Percentiles rank a stretch among this genome's conserved stretches.
phyloP scores from a whole-genome alignment of 108 stramenopile genomes.

The Cyclotella sp. region DNA sequence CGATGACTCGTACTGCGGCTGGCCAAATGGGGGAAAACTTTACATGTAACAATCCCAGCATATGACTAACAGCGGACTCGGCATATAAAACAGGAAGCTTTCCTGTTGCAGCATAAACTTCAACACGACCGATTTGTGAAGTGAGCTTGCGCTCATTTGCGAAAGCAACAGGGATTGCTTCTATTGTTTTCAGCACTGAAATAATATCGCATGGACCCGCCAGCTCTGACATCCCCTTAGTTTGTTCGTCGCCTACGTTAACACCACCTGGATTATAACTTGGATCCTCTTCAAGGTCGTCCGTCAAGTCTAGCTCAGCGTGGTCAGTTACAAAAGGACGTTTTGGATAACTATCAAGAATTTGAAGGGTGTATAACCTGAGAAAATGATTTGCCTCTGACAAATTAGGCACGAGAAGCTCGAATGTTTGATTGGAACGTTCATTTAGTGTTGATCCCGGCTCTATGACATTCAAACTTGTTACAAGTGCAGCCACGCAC shows the following conservation, averaged over 20 bases:
- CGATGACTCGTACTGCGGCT: conserved; percentile 59
- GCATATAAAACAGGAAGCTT: conserved; percentile 79
- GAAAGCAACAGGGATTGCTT: conserved; percentile 66
- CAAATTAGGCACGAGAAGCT: conserved; percentile 69
- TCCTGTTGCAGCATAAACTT: conserved; percentile 72
- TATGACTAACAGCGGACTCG: conserved; percentile 74
- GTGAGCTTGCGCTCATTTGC: conserved; percentile 65
- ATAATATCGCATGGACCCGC: conserved; percentile 71
- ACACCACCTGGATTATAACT: conserved; percentile 18
- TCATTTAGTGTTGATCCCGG: conserved; percentile 39
- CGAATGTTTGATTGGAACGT: conserved; percentile 58
- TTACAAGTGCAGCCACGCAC: conserved; percentile 55
- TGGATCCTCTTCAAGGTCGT: conserved; percentile 85
- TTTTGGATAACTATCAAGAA: conserved; percentile 71
- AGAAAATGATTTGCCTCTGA: conserved; percentile 68
- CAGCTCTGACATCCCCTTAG: conserved; percentile 8
- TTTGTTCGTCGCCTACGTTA: background rate
- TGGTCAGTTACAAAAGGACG: conserved; percentile 75
- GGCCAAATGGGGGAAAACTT: conserved; percentile 88
- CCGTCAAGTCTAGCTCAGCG: conserved; percentile 76
- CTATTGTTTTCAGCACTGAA: conserved; percentile 60
- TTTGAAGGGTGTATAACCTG: conserved; percentile 71
- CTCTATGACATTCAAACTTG: conserved; percentile 36
- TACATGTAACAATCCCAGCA: conserved; percentile 77
- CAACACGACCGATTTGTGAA: conserved; percentile 62